Conservation (phyloP, 768 basidiomycete species). For the Suillus subaureus region DNA sequence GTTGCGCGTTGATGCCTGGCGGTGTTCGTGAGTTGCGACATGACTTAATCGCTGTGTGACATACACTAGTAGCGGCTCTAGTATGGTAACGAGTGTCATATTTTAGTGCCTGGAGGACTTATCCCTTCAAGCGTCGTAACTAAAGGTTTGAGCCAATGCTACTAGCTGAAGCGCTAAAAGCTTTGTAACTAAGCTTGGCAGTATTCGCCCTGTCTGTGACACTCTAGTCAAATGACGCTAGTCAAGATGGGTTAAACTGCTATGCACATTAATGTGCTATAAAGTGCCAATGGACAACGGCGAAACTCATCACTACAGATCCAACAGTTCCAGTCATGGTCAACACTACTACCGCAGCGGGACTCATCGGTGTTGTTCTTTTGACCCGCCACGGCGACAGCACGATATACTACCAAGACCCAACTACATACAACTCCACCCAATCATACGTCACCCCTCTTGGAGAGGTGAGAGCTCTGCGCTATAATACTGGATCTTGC, state of each 20-base stretch:
- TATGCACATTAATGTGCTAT: neutral
- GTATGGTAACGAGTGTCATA: neutral
- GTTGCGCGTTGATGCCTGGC: neutral
- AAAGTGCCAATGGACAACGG: neutral
- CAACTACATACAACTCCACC: constrained; percentile 57
- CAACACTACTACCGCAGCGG: constrained; percentile 3
- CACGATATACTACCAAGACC: constrained; percentile 65
- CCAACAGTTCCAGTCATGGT: constrained; percentile 6
- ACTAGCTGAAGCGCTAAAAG: too few relatives aligned
- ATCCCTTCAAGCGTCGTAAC: neutral
- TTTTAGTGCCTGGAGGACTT: neutral
- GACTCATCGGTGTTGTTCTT: constrained; percentile 65
- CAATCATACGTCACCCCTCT: constrained; percentile 66
- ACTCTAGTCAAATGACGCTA: neutral
- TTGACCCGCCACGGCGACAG: constrained; percentile 76
- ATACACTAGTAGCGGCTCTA: neutral
- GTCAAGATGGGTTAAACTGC: neutral
- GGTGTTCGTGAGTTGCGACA: neutral
- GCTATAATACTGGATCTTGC: neutral
- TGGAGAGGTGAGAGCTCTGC: constrained; percentile 50
- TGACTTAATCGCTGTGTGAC: neutral
- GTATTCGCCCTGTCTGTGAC: neutral
- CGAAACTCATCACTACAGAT: neutral
- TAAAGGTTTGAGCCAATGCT: too few relatives aligned
- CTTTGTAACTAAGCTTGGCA: neutral